Conservation (phyloP, 169 alveolate species). For the Eimeria acervulina region DNA sequence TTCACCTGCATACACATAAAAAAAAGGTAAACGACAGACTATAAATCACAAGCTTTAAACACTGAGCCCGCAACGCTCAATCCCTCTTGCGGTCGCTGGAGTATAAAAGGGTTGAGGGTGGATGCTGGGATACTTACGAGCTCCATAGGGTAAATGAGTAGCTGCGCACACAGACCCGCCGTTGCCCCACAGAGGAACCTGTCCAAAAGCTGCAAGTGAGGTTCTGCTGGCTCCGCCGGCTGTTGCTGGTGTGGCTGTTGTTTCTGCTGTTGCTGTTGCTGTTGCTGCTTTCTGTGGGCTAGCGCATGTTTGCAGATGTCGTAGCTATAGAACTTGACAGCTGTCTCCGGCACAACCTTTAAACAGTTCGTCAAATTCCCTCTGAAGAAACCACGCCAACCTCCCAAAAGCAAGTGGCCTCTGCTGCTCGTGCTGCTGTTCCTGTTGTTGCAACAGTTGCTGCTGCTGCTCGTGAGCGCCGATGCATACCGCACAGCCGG, state of each 20-base stretch:
- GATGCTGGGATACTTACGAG: slow-evolving; percentile 74
- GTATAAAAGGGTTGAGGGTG: background rate
- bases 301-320: slow-evolving; percentile 82
- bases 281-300: slow-evolving; percentile 54
- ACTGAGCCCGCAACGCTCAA: background rate
- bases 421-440: slow-evolving; percentile 37
- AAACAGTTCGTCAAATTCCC: slow-evolving; percentile 86
- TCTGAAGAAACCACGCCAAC: slow-evolving; percentile 85
- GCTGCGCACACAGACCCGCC: slow-evolving; percentile 85
- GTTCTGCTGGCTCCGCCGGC: slow-evolving; percentile 20
- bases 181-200: slow-evolving; percentile 84
- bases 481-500: background rate
- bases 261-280: slow-evolving; percentile 46
- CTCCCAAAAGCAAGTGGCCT: slow-evolving; percentile 68
- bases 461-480: background rate
- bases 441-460: slow-evolving; percentile 37
- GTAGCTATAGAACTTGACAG: slow-evolving; percentile 83
- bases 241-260: slow-evolving; percentile 42
- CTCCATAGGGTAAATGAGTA: slow-evolving; percentile 87
- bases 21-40: background rate
- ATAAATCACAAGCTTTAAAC: background rate
- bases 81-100: background rate
- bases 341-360: slow-evolving; percentile 85
- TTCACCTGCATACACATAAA: slow-evolving; percentile 73
- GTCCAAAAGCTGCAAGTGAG: slow-evolving; percentile 82